Base-by-base conservation (phyloP, 257 asterid species). In the Forsythia viridissima region DNA sequence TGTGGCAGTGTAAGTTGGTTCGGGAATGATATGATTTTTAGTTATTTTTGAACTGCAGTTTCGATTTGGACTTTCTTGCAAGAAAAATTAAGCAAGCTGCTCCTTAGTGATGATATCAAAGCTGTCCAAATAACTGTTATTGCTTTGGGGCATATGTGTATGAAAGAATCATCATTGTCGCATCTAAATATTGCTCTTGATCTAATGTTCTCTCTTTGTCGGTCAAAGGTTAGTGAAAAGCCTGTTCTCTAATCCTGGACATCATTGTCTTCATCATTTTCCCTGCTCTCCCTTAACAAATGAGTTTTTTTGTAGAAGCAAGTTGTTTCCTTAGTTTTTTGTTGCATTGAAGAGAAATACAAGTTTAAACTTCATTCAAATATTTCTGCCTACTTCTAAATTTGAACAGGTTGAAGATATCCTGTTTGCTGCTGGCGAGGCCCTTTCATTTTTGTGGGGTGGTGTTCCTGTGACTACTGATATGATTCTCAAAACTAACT, bases 391-490 rank as follows among this genome's bases (percentile, higher is more conserved):
- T 57, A 39, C 61, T 72, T 61, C 66, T 68, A 75, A 38, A 9
- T 21, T 81, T 82, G 76, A 71, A 77, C 88, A 95, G 99, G 97
- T 91, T 71, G 99, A 96, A 82, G 99, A 96, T 84, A 84, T 89
- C 90, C 86, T 96, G 80, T 96, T 96, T 91, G 97, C 96, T 85
- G 99, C 98, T 83, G 99, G 99, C 61, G 99, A 96, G 90, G 98
- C 99, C 71, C 91, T 96, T 84, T 90, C 99, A 78, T 96, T 96
- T 87, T 66, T 92, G 87, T 96, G 98, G 98, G 99, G 98, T 82
- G 93, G 96, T 76, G 97, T 96, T 88, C 98, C 98, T 39, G 97
- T 93, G 76, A 92, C 99, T 42, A 74, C 93, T 52, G 93, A 96
- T 79, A 79, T 87, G 89, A 92, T 96, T 84, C 94, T 96, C 70